Evolutionary conservation across 2,329 filamentous ascomycete species (phyloP).

Genomic region (Trichoderma atroviride): DNA sequence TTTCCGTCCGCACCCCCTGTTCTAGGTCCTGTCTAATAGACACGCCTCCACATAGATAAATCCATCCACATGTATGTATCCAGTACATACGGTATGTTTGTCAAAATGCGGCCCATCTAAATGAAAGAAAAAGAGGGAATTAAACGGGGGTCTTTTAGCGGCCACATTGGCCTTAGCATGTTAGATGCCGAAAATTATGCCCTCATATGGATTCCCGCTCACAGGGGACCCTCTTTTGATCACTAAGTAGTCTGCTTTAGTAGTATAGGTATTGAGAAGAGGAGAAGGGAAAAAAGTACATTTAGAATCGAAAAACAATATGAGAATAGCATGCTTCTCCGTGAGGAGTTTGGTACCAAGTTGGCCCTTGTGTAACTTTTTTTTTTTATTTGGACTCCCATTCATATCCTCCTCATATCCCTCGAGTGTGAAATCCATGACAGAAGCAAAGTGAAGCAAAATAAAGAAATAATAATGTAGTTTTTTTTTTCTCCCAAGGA

Average conservation of each 20-base stretch:
- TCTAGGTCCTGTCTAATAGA: slow-evolving; percentile 6
- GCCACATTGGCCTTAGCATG: not conserved
- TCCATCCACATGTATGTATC: slow-evolving; percentile 3
- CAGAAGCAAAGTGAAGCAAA: not conserved
- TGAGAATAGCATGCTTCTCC: slow-evolving; percentile 4
- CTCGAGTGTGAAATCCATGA: not conserved
- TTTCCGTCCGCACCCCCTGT: not conserved
- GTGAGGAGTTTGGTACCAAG: slow-evolving; percentile 18
- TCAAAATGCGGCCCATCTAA: slow-evolving; percentile 6
- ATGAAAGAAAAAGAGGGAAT: not conserved
- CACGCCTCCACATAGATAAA: slow-evolving; percentile 8
- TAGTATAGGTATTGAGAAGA: not conserved
- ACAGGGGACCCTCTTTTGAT: slow-evolving; percentile 20
- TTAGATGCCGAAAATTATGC: slow-evolving; percentile 22
- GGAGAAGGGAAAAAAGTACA: not conserved
- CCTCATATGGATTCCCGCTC: slow-evolving; percentile 11
- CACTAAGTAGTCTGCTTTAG: not conserved
- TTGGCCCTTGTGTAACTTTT: slow-evolving; percentile 19
- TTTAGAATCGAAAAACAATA: not conserved
- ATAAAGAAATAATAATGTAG: not conserved
- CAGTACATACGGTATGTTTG: slow-evolving; percentile 1
- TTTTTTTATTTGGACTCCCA: slow-evolving; percentile 1
- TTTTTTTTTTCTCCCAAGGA: not conserved
- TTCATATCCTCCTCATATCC: not conserved
- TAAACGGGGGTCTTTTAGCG: slow-evolving; percentile 4